These are phyloP conservation scores for Chrysanthemum lavandulifolium DNA, from an alignment of 129 eudicot species.

Conservation along the genomic window DNA sequence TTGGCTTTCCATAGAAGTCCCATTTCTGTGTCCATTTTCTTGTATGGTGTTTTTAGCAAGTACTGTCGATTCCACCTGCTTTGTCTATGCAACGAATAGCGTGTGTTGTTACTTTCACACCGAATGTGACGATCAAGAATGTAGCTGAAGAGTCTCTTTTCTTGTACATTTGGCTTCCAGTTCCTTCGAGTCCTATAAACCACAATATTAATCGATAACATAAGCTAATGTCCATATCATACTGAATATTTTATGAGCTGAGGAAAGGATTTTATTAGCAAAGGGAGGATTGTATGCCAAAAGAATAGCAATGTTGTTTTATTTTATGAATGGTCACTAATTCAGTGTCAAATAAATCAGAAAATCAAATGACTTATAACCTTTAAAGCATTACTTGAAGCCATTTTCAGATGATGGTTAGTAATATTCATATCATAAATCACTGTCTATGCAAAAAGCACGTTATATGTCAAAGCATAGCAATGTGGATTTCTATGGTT, in stretches of 20 bases:
- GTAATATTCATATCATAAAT: no score
- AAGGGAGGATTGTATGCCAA: neutral
- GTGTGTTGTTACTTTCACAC: slow-evolving; percentile 82
- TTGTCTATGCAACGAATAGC: slow-evolving; percentile 95
- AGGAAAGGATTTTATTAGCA: no score
- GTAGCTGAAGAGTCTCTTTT: slow-evolving; percentile 84
- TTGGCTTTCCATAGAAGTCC: slow-evolving; percentile 92
- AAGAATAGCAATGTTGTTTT: slow-evolving; percentile 2
- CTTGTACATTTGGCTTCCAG: slow-evolving; percentile 97
- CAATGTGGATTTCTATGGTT: no score
- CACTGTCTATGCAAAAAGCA: no score
- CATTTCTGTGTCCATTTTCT: slow-evolving; percentile 91
- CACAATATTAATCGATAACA: slow-evolving; percentile 16
- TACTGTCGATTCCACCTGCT: slow-evolving; percentile 98
- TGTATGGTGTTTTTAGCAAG: slow-evolving; percentile 84
- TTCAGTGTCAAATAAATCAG: no score
- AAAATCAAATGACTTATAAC: no score
- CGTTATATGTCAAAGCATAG: no score
- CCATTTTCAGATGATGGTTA: no score
- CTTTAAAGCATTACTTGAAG: no score
- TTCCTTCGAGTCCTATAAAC: slow-evolving; percentile 61
- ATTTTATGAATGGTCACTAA: no score
- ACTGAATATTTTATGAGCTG: no score
- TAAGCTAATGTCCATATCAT: neutral
- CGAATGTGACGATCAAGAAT: slow-evolving; percentile 81